A percentile compares a stretch with the other conserved stretches of the same genome.
These are phyloP conservation scores for Patellifolia procumbens DNA, from an alignment of 179 eudicot genomes.

Conservation along the genomic window DNA sequence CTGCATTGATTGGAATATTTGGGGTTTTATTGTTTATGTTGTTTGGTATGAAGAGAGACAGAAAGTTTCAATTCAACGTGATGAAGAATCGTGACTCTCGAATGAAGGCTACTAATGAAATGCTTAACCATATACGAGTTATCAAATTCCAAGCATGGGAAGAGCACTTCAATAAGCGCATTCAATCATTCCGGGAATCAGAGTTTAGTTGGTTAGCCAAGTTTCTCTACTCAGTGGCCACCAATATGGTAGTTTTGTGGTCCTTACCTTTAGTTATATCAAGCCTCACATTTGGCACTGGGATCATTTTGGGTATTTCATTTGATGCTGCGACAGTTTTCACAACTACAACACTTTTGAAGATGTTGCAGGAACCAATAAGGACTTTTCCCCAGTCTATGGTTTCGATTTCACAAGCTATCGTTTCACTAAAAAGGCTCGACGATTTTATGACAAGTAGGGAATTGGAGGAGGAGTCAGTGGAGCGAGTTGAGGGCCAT, in stretches of 20 bases:
- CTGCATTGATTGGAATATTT: conserved; percentile 53
- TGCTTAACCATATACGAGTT: conserved; percentile 92
- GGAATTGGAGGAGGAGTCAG: conserved; percentile 64
- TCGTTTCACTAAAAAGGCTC: conserved; percentile 75
- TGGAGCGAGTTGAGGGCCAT: conserved; percentile 57
- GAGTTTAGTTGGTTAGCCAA: conserved; percentile 78
- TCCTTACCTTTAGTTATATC: conserved; percentile 67
- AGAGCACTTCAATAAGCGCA: conserved; percentile 71
- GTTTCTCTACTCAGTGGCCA: conserved; percentile 65
- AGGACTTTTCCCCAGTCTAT: conserved; percentile 90
- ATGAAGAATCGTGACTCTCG: conserved; percentile 78
- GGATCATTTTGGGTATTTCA: conserved; percentile 55
- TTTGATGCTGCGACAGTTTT: conserved; percentile 87
- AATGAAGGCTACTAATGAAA: conserved; percentile 96
- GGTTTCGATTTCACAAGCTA: conserved; percentile 92
- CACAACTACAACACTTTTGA: conserved; percentile 73
- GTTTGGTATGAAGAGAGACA: conserved; percentile 57
- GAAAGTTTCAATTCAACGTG: conserved; percentile 55
- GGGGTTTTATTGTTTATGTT: conserved; percentile 57
- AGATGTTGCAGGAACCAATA: conserved; percentile 85
- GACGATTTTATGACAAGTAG: conserved; percentile 74
- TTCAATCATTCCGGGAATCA: conserved; percentile 56
- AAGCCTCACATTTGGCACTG: conserved; percentile 70
- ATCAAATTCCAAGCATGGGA: conserved; percentile 99
- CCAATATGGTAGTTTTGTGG: conserved; percentile 81